A percentile compares a stretch with the other conserved stretches of the same genome.
phyloP scores from a whole-genome alignment of 2,329 filamentous ascomycete species.

The Fusarium tjaetaba region DNA sequence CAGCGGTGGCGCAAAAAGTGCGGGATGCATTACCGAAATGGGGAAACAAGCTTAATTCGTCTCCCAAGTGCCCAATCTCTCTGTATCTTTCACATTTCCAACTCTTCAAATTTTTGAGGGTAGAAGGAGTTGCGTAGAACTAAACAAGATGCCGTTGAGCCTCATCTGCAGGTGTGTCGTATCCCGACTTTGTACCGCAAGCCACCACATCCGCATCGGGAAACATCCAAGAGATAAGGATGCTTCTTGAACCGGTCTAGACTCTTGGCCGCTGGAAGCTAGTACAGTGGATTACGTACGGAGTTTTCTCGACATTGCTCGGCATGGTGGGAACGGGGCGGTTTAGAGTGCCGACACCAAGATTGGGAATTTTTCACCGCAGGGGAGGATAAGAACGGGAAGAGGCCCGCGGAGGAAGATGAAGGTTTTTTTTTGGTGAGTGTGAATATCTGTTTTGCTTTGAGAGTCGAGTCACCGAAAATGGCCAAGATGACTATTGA shows the following conservation, averaged over 20 bases:
- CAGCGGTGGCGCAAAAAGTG: slow-evolving; percentile 4
- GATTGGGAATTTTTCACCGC: not conserved
- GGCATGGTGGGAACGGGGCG: slow-evolving; percentile 19
- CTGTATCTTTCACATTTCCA: rapidly evolving
- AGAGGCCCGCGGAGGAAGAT: not conserved
- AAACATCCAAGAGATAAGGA: not conserved
- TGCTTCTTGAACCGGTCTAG: not conserved
- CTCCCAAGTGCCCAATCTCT: not conserved
- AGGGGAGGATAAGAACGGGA: not conserved
- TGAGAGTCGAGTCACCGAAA: too few species aligned
- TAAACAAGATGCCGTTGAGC: slow-evolving; percentile 16
- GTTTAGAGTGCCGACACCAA: slow-evolving; percentile 1
- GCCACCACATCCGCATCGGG: not conserved
- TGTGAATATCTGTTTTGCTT: not conserved
- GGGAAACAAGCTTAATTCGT: slow-evolving; percentile 21
- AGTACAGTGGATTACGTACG: slow-evolving; percentile 16
- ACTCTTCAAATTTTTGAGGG: not conserved
- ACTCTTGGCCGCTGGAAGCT: slow-evolving; percentile 1
- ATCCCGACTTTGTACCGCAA: slow-evolving; percentile 8
- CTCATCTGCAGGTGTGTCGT: slow-evolving; percentile 13
- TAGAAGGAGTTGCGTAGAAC: too few species aligned
- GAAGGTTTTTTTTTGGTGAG: rapidly evolving
- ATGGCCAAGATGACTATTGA: slow-evolving; percentile 14
- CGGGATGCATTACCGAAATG: not conserved
- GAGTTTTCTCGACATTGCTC: slow-evolving; percentile 26